A percentile compares a stretch with the other conserved stretches of the same genome.
phyloP scores from a whole-genome alignment of 2,329 filamentous ascomycete species.

The Aurifilum marmelostoma region DNA sequence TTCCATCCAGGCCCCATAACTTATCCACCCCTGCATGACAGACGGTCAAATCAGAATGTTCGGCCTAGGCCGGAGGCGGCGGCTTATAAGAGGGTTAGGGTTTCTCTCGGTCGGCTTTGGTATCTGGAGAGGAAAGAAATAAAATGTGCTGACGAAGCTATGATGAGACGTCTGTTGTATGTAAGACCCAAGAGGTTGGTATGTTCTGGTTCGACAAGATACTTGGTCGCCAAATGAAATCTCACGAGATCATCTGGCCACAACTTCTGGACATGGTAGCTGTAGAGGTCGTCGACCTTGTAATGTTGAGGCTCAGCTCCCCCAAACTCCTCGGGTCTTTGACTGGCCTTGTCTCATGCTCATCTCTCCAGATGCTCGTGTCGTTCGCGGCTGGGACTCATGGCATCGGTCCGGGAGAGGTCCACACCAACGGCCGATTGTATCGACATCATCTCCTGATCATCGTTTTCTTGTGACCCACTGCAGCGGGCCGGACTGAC shows the following conservation, averaged over 20 bases:
- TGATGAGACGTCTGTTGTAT: too few species aligned
- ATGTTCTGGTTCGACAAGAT: too few species aligned
- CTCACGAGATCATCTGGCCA: not conserved
- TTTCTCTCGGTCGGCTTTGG: not conserved
- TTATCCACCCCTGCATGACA: not conserved
- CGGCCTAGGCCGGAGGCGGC: not conserved
- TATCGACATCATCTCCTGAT: constrained; percentile 1
- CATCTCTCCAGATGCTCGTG: not conserved
- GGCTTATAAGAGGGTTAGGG: not conserved
- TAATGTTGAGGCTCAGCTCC: not conserved
- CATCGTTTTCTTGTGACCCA: not conserved
- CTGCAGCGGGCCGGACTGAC: constrained; percentile 6
- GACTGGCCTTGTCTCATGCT: not conserved
- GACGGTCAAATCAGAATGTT: not conserved
- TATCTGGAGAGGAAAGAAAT: too few species aligned
- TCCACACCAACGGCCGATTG: not conserved
- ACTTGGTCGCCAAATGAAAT: not conserved
- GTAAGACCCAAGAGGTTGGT: too few species aligned
- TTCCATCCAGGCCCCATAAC: not conserved
- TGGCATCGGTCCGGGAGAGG: not conserved
- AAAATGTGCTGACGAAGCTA: too few species aligned
- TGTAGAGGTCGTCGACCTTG: not conserved
- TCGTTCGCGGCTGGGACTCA: not conserved
- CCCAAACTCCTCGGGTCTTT: not conserved
- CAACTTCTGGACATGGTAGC: not conserved